Base-by-base conservation (phyloP, 441 rosid genomes). In the Syzygium syzygioides region DNA sequence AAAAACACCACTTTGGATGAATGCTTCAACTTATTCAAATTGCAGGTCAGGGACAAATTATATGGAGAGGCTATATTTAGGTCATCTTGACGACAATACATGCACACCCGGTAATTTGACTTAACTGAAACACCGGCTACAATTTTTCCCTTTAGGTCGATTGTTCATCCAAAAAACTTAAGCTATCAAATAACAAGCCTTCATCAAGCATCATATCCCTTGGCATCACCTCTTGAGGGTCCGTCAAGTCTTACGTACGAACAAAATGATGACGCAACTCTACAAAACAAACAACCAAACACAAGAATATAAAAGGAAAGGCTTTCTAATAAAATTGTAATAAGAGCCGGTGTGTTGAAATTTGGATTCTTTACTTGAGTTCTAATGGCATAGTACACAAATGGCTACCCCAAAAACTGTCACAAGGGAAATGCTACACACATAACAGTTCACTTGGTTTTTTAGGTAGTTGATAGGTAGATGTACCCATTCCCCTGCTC, bases 11-110 rank as follows among this genome's bases (percentile, higher is more conserved):
- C 95, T 95, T 91, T 89, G 92, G 11, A 97, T 92, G 57, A 86
- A 98, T 66, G 95, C 89, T 91, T 96, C 96, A 88, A 95, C 95
- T 93, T 95, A 99, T 92, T 98, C 98, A 79, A 98, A 98, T 30
- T 90, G 87, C 11, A 95, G 96, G 89, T 98, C 98, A 3, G 98
- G 96, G 87, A 96, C 94, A 93, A 94, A 98, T 99, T 98, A 90
- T 60, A 88, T 88, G 86, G 10, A n/a, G 68, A 55, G 34, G 32
- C 37, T 41, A 55, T 41, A 45, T 26, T 6, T 45, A 80, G 18
- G 2, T 60, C 28, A 60, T 3, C n/a, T 60, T 4, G n/a, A 60
- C 66, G 5, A 53, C 17, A 14, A 17, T 53, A 53, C 54, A 53
- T 53, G 54, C 54, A 53, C 54, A 53, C 54, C 54, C 54, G 54